Conservation (phyloP, 2,329 filamentous ascomycete genomes). For the Chaetothyriales sp. region DNA sequence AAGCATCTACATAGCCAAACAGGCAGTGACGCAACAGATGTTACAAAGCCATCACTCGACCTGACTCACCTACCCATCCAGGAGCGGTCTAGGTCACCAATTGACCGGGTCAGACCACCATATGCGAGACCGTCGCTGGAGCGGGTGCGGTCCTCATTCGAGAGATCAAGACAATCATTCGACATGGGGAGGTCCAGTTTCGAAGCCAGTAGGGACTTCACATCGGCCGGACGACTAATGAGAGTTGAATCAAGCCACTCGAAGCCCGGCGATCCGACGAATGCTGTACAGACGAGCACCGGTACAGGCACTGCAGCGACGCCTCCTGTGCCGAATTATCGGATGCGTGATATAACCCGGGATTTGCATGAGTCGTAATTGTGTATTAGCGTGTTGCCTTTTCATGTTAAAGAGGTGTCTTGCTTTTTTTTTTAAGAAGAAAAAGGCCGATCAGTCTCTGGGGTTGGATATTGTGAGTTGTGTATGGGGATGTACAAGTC, state of each 20-base stretch:
- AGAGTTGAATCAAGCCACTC: constrained; percentile 64
- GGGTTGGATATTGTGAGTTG: neutral
- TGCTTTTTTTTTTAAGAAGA: neutral
- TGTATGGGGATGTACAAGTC: neutral
- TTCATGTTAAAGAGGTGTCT: neutral
- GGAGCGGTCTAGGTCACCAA: neutral
- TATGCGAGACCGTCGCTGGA: constrained; percentile 44
- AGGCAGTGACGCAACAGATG: constrained; percentile 86
- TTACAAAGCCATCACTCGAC: constrained; percentile 37
- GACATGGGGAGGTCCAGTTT: constrained; percentile 72
- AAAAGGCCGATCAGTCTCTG: neutral
- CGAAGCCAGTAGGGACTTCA: constrained; percentile 80
- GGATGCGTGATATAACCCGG: neutral
- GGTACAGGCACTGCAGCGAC: constrained; percentile 16
- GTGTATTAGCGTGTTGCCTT: neutral
- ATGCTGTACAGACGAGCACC: constrained; percentile 1
- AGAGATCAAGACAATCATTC: constrained; percentile 73
- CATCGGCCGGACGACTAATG: constrained; percentile 69
- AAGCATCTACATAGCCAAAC: constrained; percentile 75
- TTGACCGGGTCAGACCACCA: constrained; percentile 27
- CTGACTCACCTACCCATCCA: neutral
- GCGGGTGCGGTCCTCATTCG: constrained; percentile 66
- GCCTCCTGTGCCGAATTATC: constrained; percentile 6
- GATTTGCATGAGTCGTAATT: neutral
- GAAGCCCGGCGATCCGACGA: constrained; percentile 6